A percentile compares a stretch with the other conserved stretches of the same genome.
These are phyloP conservation scores for Hypoxylon lenormandii DNA, from an alignment of 495 filamentous ascomycete species.

Conservation along the genomic window DNA sequence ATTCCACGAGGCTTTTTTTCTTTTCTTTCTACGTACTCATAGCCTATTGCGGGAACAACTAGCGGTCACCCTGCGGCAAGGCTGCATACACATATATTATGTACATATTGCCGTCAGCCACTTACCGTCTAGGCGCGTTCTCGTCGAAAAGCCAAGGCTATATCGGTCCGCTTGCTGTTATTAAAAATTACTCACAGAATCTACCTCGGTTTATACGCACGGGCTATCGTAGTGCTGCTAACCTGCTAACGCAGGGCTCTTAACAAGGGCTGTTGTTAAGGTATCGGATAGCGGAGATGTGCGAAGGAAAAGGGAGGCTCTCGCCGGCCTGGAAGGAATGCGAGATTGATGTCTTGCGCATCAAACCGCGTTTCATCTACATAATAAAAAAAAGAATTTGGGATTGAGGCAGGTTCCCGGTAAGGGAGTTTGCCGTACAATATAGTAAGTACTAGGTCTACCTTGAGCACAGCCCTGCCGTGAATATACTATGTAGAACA, in stretches of 20 bases:
- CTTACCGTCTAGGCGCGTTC: background rate
- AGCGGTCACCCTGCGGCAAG: background rate
- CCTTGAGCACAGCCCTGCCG: conserved; percentile 17
- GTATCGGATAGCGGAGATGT: conserved; percentile 2
- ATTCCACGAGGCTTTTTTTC: background rate
- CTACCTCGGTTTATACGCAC: conserved; percentile 1
- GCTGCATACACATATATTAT: conserved; percentile 4
- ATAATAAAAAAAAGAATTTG: too few relatives aligned
- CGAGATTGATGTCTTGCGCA: conserved; percentile 21
- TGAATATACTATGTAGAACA: conserved; percentile 12
- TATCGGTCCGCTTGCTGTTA: conserved; percentile 1
- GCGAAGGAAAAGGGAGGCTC: conserved; percentile 14
- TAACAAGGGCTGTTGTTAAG: background rate
- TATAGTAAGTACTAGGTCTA: conserved; percentile 2
- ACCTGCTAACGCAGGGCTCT: background rate
- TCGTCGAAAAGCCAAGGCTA: background rate
- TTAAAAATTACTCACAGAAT: background rate
- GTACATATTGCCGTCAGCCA: conserved; percentile 6
- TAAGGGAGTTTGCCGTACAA: conserved; percentile 12
- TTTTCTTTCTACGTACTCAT: too few relatives aligned
- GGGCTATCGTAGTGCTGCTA: background rate
- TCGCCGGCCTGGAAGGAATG: conserved; percentile 9
- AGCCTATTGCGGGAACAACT: conserved; percentile 8
- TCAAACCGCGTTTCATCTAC: conserved; percentile 30
- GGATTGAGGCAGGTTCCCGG: conserved; percentile 22